Conservation (phyloP, 2,329 filamentous ascomycete genomes). For the Aphanoascus verrucosus region DNA sequence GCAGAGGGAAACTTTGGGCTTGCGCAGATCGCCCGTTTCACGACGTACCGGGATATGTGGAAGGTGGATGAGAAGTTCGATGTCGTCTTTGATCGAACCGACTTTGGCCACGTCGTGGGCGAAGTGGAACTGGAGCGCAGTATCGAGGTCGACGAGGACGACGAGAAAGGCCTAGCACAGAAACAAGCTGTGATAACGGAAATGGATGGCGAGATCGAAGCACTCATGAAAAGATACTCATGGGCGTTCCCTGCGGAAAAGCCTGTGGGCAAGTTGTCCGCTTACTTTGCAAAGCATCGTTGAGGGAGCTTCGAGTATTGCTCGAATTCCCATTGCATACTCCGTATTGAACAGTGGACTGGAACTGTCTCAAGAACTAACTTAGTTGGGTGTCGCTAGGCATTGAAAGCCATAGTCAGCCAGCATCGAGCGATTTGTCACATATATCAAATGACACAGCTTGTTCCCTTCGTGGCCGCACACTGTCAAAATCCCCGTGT, state of each 20-base stretch:
- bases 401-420: no score
- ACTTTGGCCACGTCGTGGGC: slow-evolving; percentile 26
- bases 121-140: slow-evolving; percentile 25
- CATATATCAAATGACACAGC: not conserved
- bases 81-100: slow-evolving; percentile 23
- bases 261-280: slow-evolving; percentile 23
- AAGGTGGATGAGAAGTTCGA: slow-evolving; percentile 22
- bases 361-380: no score
- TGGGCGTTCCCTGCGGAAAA: slow-evolving; percentile 20
- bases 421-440: no score
- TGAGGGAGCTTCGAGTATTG: not conserved
- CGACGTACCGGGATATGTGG: slow-evolving; percentile 22
- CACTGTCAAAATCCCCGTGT: not conserved
- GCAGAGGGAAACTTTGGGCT: slow-evolving; percentile 18
- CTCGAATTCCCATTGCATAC: not conserved
- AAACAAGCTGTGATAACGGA: slow-evolving; percentile 6
- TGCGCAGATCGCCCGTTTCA: slow-evolving; percentile 18
- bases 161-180: slow-evolving; percentile 1
- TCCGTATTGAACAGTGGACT: no score
- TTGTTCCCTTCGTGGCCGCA: not conserved
- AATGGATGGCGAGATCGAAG: slow-evolving; percentile 18
- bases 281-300: slow-evolving; percentile 19
- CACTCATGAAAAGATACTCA: slow-evolving; percentile 20
- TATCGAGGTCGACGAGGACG: slow-evolving; percentile 11
- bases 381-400: no score